phyloP scores from a whole-genome alignment of 139 green algal species.

The Chlorella sp. region DNA sequence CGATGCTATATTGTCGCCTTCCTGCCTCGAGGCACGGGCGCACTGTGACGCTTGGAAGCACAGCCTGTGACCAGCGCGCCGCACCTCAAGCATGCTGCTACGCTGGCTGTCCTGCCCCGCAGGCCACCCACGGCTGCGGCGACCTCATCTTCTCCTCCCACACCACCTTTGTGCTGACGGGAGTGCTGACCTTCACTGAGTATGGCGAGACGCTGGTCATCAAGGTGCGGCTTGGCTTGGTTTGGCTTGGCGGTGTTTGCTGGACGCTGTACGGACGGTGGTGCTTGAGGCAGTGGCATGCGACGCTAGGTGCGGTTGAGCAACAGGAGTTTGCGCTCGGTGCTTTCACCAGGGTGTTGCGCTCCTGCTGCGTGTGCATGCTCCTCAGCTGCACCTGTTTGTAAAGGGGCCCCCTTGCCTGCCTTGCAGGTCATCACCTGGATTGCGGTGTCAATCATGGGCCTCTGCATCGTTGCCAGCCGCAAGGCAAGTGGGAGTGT shows the following conservation, averaged over 20 bases:
- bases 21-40: too few relatives aligned
- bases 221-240: constrained; percentile 41
- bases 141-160: constrained; percentile 95
- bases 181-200: constrained; percentile 81
- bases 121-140: constrained; percentile 80
- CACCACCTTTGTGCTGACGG: constrained; percentile 81
- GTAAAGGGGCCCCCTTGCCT: too few relatives aligned
- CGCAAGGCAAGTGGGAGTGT: constrained; percentile 62
- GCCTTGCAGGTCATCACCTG: constrained; percentile 53
- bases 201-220: constrained; percentile 65
- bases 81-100: too few relatives aligned
- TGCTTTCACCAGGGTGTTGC: too few relatives aligned
- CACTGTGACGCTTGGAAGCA: too few relatives aligned
- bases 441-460: constrained; percentile 63
- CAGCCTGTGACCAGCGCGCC: too few relatives aligned
- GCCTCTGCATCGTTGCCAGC: constrained; percentile 86
- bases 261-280: too few relatives aligned
- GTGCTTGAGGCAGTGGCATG: too few relatives aligned
- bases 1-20: too few relatives aligned
- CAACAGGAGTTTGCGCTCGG: too few relatives aligned
- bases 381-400: background rate
- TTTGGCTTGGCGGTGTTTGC: background rate
- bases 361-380: background rate
- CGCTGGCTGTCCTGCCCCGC: too few relatives aligned
- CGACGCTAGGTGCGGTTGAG: too few relatives aligned